Evolutionary conservation across 495 filamentous ascomycete species (phyloP).

Genomic region (Podospora tetraspora): DNA sequence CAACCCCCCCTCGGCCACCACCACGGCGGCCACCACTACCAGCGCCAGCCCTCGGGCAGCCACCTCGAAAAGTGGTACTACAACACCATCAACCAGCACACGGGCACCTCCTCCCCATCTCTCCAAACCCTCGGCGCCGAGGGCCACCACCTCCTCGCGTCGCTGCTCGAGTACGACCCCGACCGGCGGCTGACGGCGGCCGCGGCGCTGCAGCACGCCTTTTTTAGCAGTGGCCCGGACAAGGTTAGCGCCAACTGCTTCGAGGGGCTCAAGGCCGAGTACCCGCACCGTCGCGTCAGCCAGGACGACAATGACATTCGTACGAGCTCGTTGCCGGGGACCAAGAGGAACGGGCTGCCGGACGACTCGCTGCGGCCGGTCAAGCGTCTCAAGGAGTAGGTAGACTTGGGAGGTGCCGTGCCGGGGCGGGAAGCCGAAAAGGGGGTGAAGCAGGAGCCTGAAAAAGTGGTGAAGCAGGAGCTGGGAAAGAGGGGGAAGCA

Average conservation of each 20-base stretch:
- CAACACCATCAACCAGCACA: slow-evolving; percentile 46
- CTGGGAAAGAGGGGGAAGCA: too few relatives aligned
- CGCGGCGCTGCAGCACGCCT: slow-evolving; percentile 79
- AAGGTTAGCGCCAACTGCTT: slow-evolving; percentile 78
- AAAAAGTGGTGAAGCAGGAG: too few relatives aligned
- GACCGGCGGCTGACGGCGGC: slow-evolving; percentile 80
- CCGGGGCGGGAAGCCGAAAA: too few relatives aligned
- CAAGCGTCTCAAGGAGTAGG: slow-evolving; percentile 63
- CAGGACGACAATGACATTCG: slow-evolving; percentile 94
- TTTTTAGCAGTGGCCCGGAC: slow-evolving; percentile 61
- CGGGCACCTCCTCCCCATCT: slow-evolving; percentile 35
- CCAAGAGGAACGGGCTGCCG: slow-evolving; percentile 81
- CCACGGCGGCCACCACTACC: slow-evolving; percentile 44
- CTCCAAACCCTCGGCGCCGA: slow-evolving; percentile 58
- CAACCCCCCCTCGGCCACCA: slow-evolving; percentile 43
- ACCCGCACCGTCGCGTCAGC: slow-evolving; percentile 83
- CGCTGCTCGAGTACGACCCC: slow-evolving; percentile 88
- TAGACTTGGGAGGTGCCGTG: neutral
- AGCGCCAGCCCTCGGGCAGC: slow-evolving; percentile 36
- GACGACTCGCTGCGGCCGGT: slow-evolving; percentile 69
- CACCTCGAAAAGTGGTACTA: slow-evolving; percentile 56
- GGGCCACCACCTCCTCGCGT: slow-evolving; percentile 73
- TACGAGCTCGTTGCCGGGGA: slow-evolving; percentile 80
- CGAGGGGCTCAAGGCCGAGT: slow-evolving; percentile 77
- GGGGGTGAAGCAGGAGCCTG: too few relatives aligned